A percentile compares a stretch with the other conserved stretches of the same genome.
Evolutionary conservation across 345 rosid genomes (phyloP).

Genomic region (Citrus unshiu): DNA sequence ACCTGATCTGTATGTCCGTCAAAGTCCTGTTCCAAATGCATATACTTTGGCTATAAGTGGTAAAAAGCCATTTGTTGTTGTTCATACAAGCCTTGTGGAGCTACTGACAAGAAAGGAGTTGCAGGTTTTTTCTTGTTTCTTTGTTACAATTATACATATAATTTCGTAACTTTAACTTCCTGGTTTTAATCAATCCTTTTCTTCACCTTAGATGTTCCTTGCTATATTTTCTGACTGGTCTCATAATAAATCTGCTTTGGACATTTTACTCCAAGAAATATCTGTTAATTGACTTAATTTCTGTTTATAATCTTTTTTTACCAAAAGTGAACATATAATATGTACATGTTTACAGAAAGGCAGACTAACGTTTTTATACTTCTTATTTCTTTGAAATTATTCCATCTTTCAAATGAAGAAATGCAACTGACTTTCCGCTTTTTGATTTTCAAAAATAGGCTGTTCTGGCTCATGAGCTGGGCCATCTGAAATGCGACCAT

Average conservation of each 20-base stretch:
- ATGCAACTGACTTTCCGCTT: conserved; percentile 14
- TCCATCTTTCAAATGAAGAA: conserved; percentile 3
- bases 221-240: background rate
- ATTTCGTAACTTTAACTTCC: background rate
- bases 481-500: conserved; percentile 94
- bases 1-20: conserved; percentile 91
- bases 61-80: conserved; percentile 86
- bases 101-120: conserved; percentile 77
- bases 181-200: background rate
- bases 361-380: background rate
- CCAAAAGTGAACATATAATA: background rate
- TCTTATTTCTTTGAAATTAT: background rate
- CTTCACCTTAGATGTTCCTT: background rate
- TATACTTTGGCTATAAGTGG: conserved; percentile 87
- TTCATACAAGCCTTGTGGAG: conserved; percentile 91
- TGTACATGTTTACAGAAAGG: background rate
- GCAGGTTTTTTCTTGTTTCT: conserved; percentile 55
- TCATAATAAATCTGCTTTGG: background rate
- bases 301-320: background rate
- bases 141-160: conserved; percentile 1
- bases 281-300: background rate
- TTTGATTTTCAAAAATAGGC: conserved; percentile 44
- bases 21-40: conserved; percentile 92
- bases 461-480: conserved; percentile 95
- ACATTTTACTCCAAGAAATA: background rate